phyloP scores from a whole-genome alignment of 2,329 filamentous ascomycete genomes.

The Colletotrichum coccodes region DNA sequence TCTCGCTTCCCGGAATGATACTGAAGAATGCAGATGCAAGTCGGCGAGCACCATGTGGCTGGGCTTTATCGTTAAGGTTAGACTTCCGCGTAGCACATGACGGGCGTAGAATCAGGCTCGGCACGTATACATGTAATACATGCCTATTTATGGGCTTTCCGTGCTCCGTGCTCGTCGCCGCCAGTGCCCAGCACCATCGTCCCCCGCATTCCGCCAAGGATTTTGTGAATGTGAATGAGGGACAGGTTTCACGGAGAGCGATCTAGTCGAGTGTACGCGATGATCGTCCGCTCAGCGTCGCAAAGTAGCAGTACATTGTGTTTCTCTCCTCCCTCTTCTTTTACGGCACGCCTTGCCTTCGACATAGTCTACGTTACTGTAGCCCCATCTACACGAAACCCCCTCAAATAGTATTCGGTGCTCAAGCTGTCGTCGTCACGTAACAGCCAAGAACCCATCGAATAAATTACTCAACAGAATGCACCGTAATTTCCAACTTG shows the following conservation, averaged over 20 bases:
- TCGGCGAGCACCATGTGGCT: not conserved
- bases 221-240: not conserved
- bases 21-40: not conserved
- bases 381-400: too few species aligned
- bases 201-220: slow-evolving; percentile 1
- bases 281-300: not conserved
- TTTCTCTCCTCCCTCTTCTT: not conserved
- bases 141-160: not conserved
- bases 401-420: not conserved
- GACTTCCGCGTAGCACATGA: slow-evolving; percentile 2
- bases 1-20: not conserved
- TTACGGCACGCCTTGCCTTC: not conserved
- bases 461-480: not conserved
- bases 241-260: not conserved
- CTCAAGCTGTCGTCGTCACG: not conserved
- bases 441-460: too few species aligned
- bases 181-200: not conserved
- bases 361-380: not conserved
- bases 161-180: not conserved
- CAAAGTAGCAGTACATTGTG: not conserved
- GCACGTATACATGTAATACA: not conserved
- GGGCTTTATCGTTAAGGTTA: not conserved
- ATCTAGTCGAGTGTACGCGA: not conserved
- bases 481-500: too few species aligned
- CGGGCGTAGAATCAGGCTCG: not conserved